These are phyloP conservation scores for Cubamyces sp. DNA, from an alignment of 768 basidiomycete species.

Conservation along the genomic window DNA sequence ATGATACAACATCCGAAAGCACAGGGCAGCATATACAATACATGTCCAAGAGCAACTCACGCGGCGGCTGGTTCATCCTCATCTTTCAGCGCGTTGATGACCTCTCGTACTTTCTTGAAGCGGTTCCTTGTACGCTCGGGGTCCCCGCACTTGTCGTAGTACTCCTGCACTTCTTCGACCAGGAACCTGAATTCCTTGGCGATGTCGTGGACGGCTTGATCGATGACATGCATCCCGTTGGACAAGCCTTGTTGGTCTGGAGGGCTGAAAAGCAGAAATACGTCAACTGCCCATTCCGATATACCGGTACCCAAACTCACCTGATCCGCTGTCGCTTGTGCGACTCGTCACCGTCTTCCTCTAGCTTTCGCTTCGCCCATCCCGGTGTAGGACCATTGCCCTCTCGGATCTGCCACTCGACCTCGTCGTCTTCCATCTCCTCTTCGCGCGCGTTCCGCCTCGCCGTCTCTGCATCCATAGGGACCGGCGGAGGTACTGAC, in stretches of 20 bases:
- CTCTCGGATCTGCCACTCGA: constrained; percentile 69
- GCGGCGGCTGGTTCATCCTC: constrained; percentile 18
- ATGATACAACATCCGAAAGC: constrained; percentile 8
- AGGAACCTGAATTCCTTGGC: constrained; percentile 74
- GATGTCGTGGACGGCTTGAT: constrained; percentile 66
- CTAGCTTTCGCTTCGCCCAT: constrained; percentile 67
- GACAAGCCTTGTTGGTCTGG: constrained; percentile 3
- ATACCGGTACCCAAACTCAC: constrained; percentile 36
- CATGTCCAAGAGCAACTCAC: neutral
- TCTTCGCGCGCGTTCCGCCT: constrained; percentile 60
- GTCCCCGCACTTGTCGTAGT: constrained; percentile 74
- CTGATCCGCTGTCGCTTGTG: constrained; percentile 49
- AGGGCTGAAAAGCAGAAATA: constrained; percentile 9
- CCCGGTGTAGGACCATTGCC: constrained; percentile 62
- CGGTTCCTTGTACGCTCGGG: constrained; percentile 65
- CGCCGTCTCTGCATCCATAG: constrained; percentile 39
- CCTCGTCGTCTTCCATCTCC: constrained; percentile 66
- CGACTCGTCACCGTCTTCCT: constrained; percentile 40
- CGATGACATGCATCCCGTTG: constrained; percentile 58
- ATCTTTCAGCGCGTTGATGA: constrained; percentile 33
- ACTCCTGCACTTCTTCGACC: constrained; percentile 75
- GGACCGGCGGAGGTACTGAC: constrained; percentile 19
- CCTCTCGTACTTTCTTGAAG: constrained; percentile 69
- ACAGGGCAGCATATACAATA: neutral
- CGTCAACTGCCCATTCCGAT: neutral